Evolutionary conservation across 805 yeast species (phyloP).

Genomic region (Komagataella pseudopastoris): DNA sequence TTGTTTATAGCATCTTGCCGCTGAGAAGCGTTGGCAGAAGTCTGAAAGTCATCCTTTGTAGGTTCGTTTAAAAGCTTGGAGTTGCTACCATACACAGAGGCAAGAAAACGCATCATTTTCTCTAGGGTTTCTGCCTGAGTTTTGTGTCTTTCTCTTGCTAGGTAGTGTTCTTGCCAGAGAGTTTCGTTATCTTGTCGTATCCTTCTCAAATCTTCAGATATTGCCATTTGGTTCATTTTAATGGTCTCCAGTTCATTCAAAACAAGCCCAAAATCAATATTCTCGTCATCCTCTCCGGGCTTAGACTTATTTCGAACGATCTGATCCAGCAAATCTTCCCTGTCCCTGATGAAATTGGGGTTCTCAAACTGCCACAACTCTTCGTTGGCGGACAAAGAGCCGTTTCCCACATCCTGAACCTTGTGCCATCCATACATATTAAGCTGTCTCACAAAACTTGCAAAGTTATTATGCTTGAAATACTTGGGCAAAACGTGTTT

Average conservation of each 20-base stretch:
- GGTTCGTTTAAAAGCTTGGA: constrained; percentile 26
- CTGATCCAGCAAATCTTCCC: constrained; percentile 75
- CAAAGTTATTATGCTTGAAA: constrained; percentile 91
- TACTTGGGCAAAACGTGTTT: constrained; percentile 76
- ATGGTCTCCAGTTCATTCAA: constrained; percentile 63
- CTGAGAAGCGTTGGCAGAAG: not conserved
- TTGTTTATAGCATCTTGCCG: not conserved
- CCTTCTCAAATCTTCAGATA: constrained; percentile 74
- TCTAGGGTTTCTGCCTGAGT: constrained; percentile 82
- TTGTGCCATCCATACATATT: constrained; percentile 99
- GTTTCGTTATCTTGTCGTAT: constrained; percentile 79
- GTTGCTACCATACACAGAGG: constrained; percentile 64
- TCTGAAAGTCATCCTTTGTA: constrained; percentile 4
- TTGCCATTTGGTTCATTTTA: constrained; percentile 65
- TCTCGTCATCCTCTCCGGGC: constrained; percentile 28
- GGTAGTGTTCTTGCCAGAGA: constrained; percentile 80
- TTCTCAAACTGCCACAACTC: constrained; percentile 86
- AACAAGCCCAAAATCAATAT: constrained; percentile 36
- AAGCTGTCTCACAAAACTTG: constrained; percentile 89
- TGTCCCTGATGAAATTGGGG: constrained; percentile 60
- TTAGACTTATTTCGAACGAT: constrained; percentile 61
- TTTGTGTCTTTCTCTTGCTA: constrained; percentile 74
- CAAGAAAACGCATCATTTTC: constrained; percentile 75
- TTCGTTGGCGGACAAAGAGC: constrained; percentile 50
- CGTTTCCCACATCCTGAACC: constrained; percentile 82